These are phyloP conservation scores for Evansstolkia leycettana DNA, from an alignment of 495 filamentous ascomycete genomes.

Conservation along the genomic window DNA sequence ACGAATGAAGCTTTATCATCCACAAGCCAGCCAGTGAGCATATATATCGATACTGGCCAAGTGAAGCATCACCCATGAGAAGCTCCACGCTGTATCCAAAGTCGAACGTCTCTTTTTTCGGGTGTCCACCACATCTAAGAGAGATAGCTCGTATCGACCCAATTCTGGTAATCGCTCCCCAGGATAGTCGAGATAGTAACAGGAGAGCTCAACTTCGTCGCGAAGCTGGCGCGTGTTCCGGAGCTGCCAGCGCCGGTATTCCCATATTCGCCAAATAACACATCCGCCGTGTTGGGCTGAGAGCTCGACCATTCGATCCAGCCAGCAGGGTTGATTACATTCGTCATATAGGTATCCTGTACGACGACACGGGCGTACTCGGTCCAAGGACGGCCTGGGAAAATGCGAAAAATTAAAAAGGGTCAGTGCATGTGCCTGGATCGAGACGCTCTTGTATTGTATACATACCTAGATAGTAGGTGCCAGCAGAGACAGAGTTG, in stretches of 20 bases:
- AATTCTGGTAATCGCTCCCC: slow-evolving; percentile 33
- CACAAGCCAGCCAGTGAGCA: no score
- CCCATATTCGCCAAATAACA: slow-evolving; percentile 45
- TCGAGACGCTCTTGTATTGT: no score
- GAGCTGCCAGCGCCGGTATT: slow-evolving; percentile 46
- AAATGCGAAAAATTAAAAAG: no score
- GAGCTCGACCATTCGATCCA: slow-evolving; percentile 45
- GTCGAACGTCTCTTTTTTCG: no score
- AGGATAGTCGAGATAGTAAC: slow-evolving; percentile 38
- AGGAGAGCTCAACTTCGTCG: slow-evolving; percentile 29
- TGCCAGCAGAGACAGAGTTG: slow-evolving; percentile 32
- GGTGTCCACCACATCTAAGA: no score
- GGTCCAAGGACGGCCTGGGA: slow-evolving; percentile 58
- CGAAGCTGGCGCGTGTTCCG: slow-evolving; percentile 47
- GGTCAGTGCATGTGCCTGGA: no score
- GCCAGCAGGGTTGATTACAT: slow-evolving; percentile 47
- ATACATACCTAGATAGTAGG: slow-evolving; percentile 48
- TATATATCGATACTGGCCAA: no score
- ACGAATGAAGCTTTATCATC: no score
- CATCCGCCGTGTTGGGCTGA: slow-evolving; percentile 35
- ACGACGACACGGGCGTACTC: slow-evolving; percentile 49
- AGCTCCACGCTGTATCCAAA: no score
- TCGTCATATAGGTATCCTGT: slow-evolving; percentile 41
- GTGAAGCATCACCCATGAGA: no score
- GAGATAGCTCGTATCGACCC: slow-evolving; percentile 28